A percentile compares a stretch with the other conserved stretches of the same genome.
These are phyloP conservation scores for Ustilago esculenta DNA, from an alignment of 1,284 basidiomycete genomes.

Conservation along the genomic window DNA sequence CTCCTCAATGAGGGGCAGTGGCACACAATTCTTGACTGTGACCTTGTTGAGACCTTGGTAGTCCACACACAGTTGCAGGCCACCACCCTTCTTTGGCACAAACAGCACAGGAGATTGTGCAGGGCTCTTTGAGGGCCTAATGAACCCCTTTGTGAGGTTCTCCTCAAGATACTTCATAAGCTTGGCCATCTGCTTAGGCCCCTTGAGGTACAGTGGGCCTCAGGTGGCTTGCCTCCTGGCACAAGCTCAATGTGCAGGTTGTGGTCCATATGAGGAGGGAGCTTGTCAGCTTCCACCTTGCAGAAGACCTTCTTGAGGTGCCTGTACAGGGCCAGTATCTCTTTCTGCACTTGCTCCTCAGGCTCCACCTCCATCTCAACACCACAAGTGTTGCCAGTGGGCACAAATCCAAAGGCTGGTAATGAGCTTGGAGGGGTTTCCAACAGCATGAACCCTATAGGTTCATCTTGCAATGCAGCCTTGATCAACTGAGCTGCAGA, in stretches of 20 bases:
- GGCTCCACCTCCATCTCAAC: too few relatives aligned
- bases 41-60: constrained; percentile 69
- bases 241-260: background rate
- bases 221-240: background rate
- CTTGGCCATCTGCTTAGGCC: constrained; percentile 3
- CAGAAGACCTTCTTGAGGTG: too few relatives aligned
- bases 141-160: constrained; percentile 5
- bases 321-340: too few relatives aligned
- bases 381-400: too few relatives aligned
- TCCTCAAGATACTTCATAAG: background rate
- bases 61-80: constrained; percentile 69
- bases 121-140: constrained; percentile 29
- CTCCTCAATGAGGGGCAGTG: constrained; percentile 68
- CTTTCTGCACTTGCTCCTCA: too few relatives aligned
- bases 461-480: too few relatives aligned
- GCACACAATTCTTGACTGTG: constrained; percentile 68
- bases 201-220: background rate
- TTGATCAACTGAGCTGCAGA: too few relatives aligned
- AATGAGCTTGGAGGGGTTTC: too few relatives aligned
- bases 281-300: background rate
- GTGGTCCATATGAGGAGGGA: background rate
- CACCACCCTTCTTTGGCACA: constrained; percentile 70
- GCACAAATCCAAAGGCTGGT: too few relatives aligned
- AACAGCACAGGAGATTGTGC: constrained; percentile 70
- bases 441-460: too few relatives aligned